Percentiles rank a stretch among this genome's conserved stretches.
phyloP scores from a whole-genome alignment of 768 basidiomycete genomes.

The Omphalotus guepiniiformis region DNA sequence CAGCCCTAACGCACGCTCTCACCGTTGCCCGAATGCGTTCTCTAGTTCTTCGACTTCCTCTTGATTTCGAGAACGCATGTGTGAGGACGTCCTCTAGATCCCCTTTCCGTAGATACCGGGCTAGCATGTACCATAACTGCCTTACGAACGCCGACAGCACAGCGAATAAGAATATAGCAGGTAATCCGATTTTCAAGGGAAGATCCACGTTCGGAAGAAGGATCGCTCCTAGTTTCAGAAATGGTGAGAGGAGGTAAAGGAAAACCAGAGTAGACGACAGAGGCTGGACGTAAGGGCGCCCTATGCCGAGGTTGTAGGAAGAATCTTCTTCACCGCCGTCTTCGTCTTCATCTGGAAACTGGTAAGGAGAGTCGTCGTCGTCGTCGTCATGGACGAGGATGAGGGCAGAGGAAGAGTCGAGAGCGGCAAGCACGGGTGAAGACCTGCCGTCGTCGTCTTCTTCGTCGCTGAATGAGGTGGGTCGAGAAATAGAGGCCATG shows the following conservation, averaged over 20 bases:
- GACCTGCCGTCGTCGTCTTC: slow-evolving; percentile 14
- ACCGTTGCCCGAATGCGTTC: slow-evolving; percentile 41
- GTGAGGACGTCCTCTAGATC: slow-evolving; percentile 65
- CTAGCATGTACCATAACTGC: slow-evolving; percentile 77
- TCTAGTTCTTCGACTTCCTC: slow-evolving; percentile 41
- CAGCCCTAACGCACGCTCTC: slow-evolving; percentile 38
- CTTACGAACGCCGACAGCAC: slow-evolving; percentile 54
- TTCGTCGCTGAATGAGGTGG: neutral
- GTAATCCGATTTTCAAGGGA: slow-evolving; percentile 46
- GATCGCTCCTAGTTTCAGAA: slow-evolving; percentile 68
- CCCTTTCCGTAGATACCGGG: slow-evolving; percentile 60
- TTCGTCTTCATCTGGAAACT: slow-evolving; percentile 39
- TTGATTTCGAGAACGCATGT: slow-evolving; percentile 46
- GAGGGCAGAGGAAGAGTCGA: slow-evolving; percentile 49
- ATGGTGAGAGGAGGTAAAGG: slow-evolving; percentile 65
- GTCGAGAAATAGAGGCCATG: neutral
- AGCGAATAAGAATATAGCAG: slow-evolving; percentile 50
- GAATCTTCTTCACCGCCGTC: slow-evolving; percentile 46
- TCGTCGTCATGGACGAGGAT: slow-evolving; percentile 60
- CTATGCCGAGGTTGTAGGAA: slow-evolving; percentile 40
- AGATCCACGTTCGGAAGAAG: slow-evolving; percentile 46
- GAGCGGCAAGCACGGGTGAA: slow-evolving; percentile 22
- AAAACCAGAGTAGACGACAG: slow-evolving; percentile 57
- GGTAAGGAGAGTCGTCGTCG: slow-evolving; percentile 33
- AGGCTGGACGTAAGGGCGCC: slow-evolving; percentile 42